A percentile compares a stretch with the other conserved stretches of the same genome.
Evolutionary conservation across 768 basidiomycete species (phyloP).

Genomic region (Pleurotus sapidus): DNA sequence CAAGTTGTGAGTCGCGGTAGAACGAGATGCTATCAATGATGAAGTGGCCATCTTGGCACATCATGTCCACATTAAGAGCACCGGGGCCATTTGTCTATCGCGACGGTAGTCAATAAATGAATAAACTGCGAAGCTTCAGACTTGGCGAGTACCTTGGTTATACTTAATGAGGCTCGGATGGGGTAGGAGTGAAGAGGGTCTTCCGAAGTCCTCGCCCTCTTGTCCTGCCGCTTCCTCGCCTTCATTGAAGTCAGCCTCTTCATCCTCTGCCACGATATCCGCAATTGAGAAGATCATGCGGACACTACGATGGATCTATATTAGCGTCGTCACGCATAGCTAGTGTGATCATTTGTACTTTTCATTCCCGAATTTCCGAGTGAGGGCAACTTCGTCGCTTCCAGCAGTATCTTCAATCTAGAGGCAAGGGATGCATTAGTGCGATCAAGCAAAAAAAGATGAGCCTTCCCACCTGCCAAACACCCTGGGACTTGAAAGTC

Average conservation of each 20-base stretch:
- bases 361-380: conserved; percentile 90
- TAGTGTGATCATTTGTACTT: conserved; percentile 45
- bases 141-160: conserved; percentile 67
- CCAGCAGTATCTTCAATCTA: conserved; percentile 71
- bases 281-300: conserved; percentile 91
- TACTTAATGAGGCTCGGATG: conserved; percentile 74
- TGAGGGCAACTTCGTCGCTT: conserved; percentile 78
- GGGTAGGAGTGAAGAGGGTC: conserved; percentile 52
- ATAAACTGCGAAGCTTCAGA: neutral
- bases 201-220: conserved; percentile 19
- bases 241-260: conserved; percentile 32
- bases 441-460: neutral
- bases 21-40: conserved; percentile 87
- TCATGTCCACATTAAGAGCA: conserved; percentile 75
- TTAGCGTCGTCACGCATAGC: neutral
- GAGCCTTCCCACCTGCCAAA: conserved; percentile 66
- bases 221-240: conserved; percentile 29
- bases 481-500: conserved; percentile 65
- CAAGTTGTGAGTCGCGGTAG: conserved; percentile 72
- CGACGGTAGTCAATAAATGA: neutral
- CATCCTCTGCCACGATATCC: conserved; percentile 63
- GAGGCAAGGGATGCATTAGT: conserved; percentile 1
- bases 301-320: conserved; percentile 47
- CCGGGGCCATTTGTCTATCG: conserved; percentile 50
- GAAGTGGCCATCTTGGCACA: conserved; percentile 77